Base-by-base conservation (phyloP, 345 rosid species). In the Hibiscus mutabilis region DNA sequence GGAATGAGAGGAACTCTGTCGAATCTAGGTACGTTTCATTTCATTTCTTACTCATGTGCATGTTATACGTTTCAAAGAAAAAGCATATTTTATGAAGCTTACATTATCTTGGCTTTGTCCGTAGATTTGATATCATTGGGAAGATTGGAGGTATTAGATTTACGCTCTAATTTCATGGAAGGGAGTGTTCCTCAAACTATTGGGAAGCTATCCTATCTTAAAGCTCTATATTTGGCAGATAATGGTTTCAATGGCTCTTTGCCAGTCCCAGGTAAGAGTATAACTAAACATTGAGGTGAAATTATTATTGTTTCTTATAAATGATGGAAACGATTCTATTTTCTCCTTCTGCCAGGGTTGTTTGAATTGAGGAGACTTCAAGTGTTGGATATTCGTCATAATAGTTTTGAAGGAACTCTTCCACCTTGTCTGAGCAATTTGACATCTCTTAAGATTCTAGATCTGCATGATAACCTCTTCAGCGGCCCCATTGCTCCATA, bases 391-490 rank as follows among this genome's bases (percentile, higher is more conserved):
- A 25, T 78, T 8, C 3, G 62, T n/a, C 0, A 14, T 11, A 73
- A 69, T 25, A 47, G 19, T 9, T 31, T 74, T 10, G 21, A 11
- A 5, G 75, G 73, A 2, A 49, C 0, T 0, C 24, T 78, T 0
- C 73, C 76, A 13, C n/a, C 25, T 4, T 53, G 73, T 55, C 19
- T 74, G 10, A 14, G 21, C 29, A 74, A 78, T 35, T 57, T 78
- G 25, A 51, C 81, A 66, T 51, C 73, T 15, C 69, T 74, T 16
- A n/a, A 12, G 22, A 2, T n/a, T n/a, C 13, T 78, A 0, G 81
- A 70, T 40, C 60, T 78, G 15, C 68, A 73, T 2, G 3, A 9
- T 6, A 79, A 72, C 22, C 64, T 2, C 13, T 49, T 78, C 24
- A 22, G 44, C 0, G 77, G 80, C 52, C 16, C 58, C 10, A 57